phyloP scores from a whole-genome alignment of 2,329 filamentous ascomycete species.

The Fusarium sp. region DNA sequence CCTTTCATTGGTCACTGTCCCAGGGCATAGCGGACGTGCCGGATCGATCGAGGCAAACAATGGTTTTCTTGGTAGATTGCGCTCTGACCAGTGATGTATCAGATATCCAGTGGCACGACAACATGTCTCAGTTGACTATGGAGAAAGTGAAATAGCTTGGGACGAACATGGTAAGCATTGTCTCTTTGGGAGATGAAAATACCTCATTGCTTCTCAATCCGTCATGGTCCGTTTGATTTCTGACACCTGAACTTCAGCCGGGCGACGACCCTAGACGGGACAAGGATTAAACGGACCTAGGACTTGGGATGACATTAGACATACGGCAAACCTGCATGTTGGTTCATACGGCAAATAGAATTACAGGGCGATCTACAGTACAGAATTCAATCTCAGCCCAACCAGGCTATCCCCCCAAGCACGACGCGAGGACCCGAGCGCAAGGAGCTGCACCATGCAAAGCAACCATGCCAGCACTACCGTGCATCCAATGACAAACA shows the following conservation, averaged over 20 bases:
- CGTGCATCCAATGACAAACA: constrained; percentile 34
- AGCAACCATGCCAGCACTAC: background rate
- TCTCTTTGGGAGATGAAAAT: background rate
- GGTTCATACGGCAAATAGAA: background rate
- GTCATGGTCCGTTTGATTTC: background rate
- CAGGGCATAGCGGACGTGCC: background rate
- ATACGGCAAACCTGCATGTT: background rate
- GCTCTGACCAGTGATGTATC: background rate
- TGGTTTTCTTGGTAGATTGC: background rate
- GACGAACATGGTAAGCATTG: background rate
- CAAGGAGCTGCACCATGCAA: background rate
- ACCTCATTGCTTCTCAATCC: background rate
- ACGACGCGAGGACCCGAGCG: background rate
- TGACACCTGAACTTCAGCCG: background rate
- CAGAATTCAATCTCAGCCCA: background rate
- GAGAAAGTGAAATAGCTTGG: background rate
- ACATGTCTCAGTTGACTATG: constrained; percentile 5
- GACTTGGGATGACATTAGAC: background rate
- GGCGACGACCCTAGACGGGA: background rate
- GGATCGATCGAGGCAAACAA: constrained; percentile 1
- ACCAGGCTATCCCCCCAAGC: background rate
- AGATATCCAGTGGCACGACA: background rate
- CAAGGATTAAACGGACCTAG: background rate
- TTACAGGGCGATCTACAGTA: background rate
- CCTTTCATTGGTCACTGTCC: background rate